These are phyloP conservation scores for Talaromyces ruber DNA, from an alignment of 495 filamentous ascomycete species.

Conservation along the genomic window DNA sequence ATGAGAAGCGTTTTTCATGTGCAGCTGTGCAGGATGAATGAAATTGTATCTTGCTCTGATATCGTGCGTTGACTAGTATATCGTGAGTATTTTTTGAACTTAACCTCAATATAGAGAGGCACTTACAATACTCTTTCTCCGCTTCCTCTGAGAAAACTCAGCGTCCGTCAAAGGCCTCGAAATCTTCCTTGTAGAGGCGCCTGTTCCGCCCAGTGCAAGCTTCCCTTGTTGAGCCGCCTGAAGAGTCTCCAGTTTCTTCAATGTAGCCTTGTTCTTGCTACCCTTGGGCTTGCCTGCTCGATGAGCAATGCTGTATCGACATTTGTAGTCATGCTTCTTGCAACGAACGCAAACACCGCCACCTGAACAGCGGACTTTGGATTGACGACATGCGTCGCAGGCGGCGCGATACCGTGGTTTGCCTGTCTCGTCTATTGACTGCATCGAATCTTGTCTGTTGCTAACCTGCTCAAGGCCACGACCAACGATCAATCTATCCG, in stretches of 20 bases:
- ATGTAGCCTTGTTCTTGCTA: constrained; percentile 37
- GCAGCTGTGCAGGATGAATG: neutral
- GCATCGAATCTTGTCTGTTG: neutral
- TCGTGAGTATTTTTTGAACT: neutral
- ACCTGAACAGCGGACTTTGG: constrained; percentile 39
- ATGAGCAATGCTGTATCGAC: constrained; percentile 36
- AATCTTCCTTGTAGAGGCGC: neutral
- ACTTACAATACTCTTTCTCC: neutral
- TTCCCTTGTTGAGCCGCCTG: constrained; percentile 23
- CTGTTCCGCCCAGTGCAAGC: constrained; percentile 2
- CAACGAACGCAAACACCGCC: constrained; percentile 35
- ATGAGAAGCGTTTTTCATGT: neutral
- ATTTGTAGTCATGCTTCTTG: constrained; percentile 34
- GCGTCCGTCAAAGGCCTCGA: neutral
- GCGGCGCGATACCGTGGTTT: constrained; percentile 26
- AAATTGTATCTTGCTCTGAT: constrained; percentile 6
- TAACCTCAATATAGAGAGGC: neutral
- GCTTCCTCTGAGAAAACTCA: neutral
- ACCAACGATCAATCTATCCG: neutral
- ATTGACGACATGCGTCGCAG: constrained; percentile 39
- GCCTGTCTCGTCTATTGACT: neutral
- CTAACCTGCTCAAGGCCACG: neutral
- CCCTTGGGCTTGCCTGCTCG: constrained; percentile 41
- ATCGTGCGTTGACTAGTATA: constrained; percentile 10
- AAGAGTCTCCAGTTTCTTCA: constrained; percentile 33